A percentile compares a stretch with the other conserved stretches of the same genome.
Evolutionary conservation across 306 rosid species (phyloP).

Genomic region (Erythrophleum fordii): DNA sequence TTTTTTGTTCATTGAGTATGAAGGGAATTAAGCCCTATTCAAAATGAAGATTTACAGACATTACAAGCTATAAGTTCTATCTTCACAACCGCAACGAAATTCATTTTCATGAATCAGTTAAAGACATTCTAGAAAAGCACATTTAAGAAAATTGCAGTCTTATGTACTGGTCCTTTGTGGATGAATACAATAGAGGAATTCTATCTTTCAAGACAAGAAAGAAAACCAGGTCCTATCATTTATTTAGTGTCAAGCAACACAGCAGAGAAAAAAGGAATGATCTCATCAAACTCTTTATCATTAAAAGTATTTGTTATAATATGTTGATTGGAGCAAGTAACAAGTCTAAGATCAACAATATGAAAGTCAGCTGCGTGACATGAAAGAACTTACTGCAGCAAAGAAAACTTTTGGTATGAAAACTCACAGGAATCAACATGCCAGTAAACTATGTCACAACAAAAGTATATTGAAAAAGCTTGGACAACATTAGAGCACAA

Average conservation of each 20-base stretch:
- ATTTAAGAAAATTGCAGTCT: neutral
- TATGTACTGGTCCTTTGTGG: neutral
- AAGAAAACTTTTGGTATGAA: neutral
- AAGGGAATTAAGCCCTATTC: neutral
- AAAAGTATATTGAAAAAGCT: neutral
- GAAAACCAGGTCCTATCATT: neutral
- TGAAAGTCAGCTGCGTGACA: neutral
- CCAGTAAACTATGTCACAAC: neutral
- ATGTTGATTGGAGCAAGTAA: constrained; percentile 3
- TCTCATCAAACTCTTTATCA: neutral
- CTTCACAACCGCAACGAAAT: neutral
- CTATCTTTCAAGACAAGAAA: neutral
- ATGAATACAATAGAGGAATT: constrained; percentile 1
- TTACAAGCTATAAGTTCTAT: neutral
- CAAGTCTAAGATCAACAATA: neutral
- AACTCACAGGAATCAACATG: neutral
- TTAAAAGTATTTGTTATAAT: neutral
- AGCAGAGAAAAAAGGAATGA: neutral
- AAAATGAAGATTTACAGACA: constrained; percentile 11
- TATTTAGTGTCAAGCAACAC: constrained; percentile 17
- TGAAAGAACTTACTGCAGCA: neutral
- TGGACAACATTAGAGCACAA: neutral
- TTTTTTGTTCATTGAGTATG: neutral
- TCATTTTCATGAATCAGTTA: constrained; percentile 2
- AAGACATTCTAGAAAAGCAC: neutral